Conservation (phyloP, 83 land plant genomes). For the Picea engelmannii region DNA sequence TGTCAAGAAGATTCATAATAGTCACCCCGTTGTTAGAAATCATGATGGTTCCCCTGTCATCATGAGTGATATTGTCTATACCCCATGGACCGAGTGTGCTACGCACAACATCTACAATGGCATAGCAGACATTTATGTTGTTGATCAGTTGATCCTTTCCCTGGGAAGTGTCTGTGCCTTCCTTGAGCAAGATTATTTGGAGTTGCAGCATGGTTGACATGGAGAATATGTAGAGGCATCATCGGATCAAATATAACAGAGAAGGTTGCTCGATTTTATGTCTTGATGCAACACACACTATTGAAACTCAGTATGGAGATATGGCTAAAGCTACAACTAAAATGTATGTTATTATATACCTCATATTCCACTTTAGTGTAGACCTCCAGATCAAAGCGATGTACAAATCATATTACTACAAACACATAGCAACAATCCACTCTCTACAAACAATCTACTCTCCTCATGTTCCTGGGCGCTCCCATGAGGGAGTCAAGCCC, state of each 20-base stretch:
- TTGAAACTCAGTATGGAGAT: too few species aligned
- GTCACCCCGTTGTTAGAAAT: slow-evolving; percentile 99
- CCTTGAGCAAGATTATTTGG: slow-evolving; percentile 92
- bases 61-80: slow-evolving; percentile 98
- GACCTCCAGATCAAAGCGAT: too few species aligned
- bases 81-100: slow-evolving; percentile 95
- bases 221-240: neutral
- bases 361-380: too few species aligned
- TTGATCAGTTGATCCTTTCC: slow-evolving; percentile 96
- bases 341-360: too few species aligned
- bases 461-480: too few species aligned
- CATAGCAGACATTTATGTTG: slow-evolving; percentile 96
- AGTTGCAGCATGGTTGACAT: slow-evolving; percentile 83
- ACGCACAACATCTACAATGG: slow-evolving; percentile 86
- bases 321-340: too few species aligned
- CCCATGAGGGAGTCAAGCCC: too few species aligned
- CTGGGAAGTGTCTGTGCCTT: slow-evolving; percentile 97
- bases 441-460: too few species aligned
- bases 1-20: slow-evolving; percentile 98
- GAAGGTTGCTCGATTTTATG: too few species aligned
- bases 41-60: slow-evolving; percentile 82
- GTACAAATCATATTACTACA: too few species aligned
- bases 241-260: neutral
- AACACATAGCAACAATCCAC: too few species aligned
- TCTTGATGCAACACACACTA: too few species aligned